A percentile compares a stretch with the other conserved stretches of the same genome.
Conservation (phyloP, 768 basidiomycete genomes). For the Fistulinella prunicolor region DNA sequence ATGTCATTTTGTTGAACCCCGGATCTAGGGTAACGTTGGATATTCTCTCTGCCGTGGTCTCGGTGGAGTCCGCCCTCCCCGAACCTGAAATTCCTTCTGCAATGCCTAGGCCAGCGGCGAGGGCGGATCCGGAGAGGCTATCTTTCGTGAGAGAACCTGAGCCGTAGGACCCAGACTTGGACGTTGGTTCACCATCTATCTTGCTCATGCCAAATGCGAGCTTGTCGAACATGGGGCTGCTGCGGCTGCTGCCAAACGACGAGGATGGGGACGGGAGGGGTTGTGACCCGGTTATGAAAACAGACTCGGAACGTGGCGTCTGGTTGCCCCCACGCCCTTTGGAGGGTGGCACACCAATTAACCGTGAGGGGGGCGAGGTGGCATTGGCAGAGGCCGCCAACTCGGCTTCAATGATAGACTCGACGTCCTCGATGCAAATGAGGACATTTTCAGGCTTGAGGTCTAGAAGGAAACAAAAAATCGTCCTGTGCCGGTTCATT, state of each 20-base stretch:
- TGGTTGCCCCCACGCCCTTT: slow-evolving; percentile 96
- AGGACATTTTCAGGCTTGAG: slow-evolving; percentile 98
- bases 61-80: slow-evolving; percentile 36
- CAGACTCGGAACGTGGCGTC: slow-evolving; percentile 79
- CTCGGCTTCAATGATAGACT: slow-evolving; percentile 85
- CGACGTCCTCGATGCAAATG: slow-evolving; percentile 95
- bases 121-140: slow-evolving; percentile 15
- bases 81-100: slow-evolving; percentile 13
- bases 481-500: slow-evolving; percentile 4
- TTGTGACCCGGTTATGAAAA: slow-evolving; percentile 90
- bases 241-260: slow-evolving; percentile 52
- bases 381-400: slow-evolving; percentile 44
- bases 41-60: slow-evolving; percentile 49
- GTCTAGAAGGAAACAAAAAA: slow-evolving; percentile 43
- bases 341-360: slow-evolving; percentile 91
- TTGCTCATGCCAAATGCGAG: slow-evolving; percentile 92
- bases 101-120: slow-evolving; percentile 3
- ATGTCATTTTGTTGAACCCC: slow-evolving; percentile 38
- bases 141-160: slow-evolving; percentile 26
- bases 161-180: slow-evolving; percentile 34
- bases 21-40: slow-evolving; percentile 45
- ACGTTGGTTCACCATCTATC: slow-evolving; percentile 55
- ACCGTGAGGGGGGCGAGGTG: slow-evolving; percentile 46
- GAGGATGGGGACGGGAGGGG: slow-evolving; percentile 87
- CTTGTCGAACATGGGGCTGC: slow-evolving; percentile 75